phyloP scores from a whole-genome alignment of 2,329 filamentous ascomycete species.

The Mariannaea elegans region DNA sequence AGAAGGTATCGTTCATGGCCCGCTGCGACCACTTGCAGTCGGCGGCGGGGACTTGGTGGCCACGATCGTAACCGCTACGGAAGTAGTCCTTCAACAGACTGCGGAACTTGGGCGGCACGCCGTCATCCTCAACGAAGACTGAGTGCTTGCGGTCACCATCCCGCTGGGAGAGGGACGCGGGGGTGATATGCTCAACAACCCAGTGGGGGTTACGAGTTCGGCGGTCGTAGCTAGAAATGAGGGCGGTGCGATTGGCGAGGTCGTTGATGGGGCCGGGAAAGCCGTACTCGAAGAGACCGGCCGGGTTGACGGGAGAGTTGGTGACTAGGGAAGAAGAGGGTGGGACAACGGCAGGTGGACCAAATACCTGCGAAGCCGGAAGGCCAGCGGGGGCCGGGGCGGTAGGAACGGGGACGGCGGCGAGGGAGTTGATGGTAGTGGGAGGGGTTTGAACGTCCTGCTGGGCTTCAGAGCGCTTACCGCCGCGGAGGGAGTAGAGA shows the following conservation, averaged over 20 bases:
- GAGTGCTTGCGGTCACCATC: constrained; percentile 87
- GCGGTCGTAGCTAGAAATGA: constrained; percentile 91
- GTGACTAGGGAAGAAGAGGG: constrained; percentile 42
- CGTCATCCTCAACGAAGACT: constrained; percentile 81
- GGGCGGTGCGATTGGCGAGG: constrained; percentile 76
- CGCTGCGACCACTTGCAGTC: constrained; percentile 95
- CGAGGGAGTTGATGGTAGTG: constrained; percentile 40
- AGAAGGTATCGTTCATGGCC: constrained; percentile 96
- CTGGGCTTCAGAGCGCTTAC: constrained; percentile 54
- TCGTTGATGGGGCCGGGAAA: constrained; percentile 93
- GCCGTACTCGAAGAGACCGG: constrained; percentile 83
- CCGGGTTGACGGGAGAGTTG: constrained; percentile 71
- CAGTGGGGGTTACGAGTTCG: constrained; percentile 90
- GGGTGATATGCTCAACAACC: constrained; percentile 97
- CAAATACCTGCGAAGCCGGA: constrained; percentile 67
- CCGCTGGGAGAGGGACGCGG: constrained; percentile 77
- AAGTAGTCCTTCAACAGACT: constrained; percentile 93
- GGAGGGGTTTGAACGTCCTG: constrained; percentile 41
- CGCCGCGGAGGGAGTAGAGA: constrained; percentile 67
- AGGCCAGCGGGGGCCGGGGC: constrained; percentile 48
- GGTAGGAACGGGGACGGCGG: constrained; percentile 38
- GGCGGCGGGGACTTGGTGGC: constrained; percentile 95
- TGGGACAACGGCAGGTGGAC: constrained; percentile 42
- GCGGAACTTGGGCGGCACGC: constrained; percentile 86
- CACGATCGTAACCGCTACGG: constrained; percentile 92